phyloP scores from a whole-genome alignment of 1,284 basidiomycete genomes.

The Ganoderma lucidum region DNA sequence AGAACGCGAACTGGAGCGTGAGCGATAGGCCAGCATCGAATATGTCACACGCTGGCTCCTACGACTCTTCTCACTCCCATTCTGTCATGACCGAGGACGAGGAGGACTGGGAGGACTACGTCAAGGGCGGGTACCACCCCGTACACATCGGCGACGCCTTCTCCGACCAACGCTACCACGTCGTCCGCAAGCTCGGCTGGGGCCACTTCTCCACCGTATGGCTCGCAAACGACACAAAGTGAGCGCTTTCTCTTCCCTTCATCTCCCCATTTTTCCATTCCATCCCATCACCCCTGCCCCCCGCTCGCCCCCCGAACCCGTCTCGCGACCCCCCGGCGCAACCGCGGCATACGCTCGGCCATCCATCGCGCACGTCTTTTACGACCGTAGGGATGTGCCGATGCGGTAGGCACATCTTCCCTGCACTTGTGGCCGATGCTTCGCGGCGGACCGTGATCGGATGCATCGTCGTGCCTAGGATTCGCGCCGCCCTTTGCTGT shows the following conservation, averaged over 20 bases:
- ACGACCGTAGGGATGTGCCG: background rate
- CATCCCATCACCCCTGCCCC: slow-evolving; percentile 12
- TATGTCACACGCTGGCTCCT: no score
- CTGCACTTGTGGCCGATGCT: slow-evolving; percentile 22
- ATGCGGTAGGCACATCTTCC: slow-evolving; percentile 8
- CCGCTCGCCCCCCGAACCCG: slow-evolving; percentile 1
- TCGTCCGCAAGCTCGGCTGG: no score
- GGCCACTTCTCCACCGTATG: no score
- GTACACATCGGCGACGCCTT: no score
- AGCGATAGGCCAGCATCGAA: no score
- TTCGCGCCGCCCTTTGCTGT: background rate
- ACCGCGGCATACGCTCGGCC: background rate
- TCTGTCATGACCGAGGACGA: slow-evolving; percentile 80
- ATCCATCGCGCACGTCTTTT: slow-evolving; percentile 13
- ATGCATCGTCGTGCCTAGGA: slow-evolving; percentile 18
- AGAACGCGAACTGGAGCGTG: no score
- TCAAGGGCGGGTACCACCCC: slow-evolving; percentile 94
- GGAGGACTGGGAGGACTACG: slow-evolving; percentile 88
- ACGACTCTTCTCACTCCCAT: slow-evolving; percentile 60
- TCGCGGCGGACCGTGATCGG: slow-evolving; percentile 17
- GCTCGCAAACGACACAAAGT: no score
- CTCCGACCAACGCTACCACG: no score
- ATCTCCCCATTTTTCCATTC: no score
- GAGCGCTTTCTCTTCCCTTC: no score
- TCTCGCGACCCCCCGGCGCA: slow-evolving; percentile 12